Percentiles rank a stretch among this genome's conserved stretches.
These are phyloP conservation scores for Coemansia sp. DNA, from an alignment of 192 early-diverging fungal species.

Conservation along the genomic window DNA sequence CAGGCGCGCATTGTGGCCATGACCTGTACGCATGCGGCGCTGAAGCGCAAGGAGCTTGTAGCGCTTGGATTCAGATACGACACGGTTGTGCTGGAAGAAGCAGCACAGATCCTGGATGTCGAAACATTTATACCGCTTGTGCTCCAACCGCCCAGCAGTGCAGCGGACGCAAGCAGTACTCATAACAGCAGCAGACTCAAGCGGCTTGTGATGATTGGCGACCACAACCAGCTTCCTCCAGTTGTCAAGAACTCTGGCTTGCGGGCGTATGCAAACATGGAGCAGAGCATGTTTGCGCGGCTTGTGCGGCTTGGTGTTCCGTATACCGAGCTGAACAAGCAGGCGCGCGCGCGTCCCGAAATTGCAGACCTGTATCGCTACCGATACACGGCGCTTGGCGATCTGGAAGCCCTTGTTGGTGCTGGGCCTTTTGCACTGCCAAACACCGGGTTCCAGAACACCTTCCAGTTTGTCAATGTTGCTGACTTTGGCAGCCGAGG, in stretches of 20 bases:
- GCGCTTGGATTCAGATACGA: slow-evolving; percentile 92
- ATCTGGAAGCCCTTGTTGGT: slow-evolving; percentile 58
- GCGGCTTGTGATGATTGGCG: slow-evolving; percentile 94
- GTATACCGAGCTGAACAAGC: slow-evolving; percentile 75
- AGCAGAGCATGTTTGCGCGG: slow-evolving; percentile 91
- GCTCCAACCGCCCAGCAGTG: slow-evolving; percentile 63
- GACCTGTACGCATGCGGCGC: slow-evolving; percentile 95
- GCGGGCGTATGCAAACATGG: slow-evolving; percentile 86
- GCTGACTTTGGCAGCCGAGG: slow-evolving; percentile 63
- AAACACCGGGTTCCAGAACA: slow-evolving; percentile 83
- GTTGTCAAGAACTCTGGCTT: slow-evolving; percentile 89
- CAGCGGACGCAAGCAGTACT: neutral
- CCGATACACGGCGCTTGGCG: slow-evolving; percentile 73
- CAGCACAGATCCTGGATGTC: slow-evolving; percentile 92
- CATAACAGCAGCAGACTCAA: slow-evolving; percentile 58
- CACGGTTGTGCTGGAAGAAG: slow-evolving; percentile 96
- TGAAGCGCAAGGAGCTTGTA: slow-evolving; percentile 85
- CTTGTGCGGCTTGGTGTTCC: slow-evolving; percentile 95
- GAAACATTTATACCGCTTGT: slow-evolving; percentile 93
- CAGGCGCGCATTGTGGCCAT: slow-evolving; percentile 96
- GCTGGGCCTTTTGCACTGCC: slow-evolving; percentile 61
- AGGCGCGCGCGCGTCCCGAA: slow-evolving; percentile 78
- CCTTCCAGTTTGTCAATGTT: slow-evolving; percentile 91
- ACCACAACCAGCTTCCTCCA: slow-evolving; percentile 96
- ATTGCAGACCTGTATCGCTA: slow-evolving; percentile 85